A percentile compares a stretch with the other conserved stretches of the same genome.
Evolutionary conservation across 257 asterid species (phyloP).

Genomic region (Solanum verrucosum): DNA sequence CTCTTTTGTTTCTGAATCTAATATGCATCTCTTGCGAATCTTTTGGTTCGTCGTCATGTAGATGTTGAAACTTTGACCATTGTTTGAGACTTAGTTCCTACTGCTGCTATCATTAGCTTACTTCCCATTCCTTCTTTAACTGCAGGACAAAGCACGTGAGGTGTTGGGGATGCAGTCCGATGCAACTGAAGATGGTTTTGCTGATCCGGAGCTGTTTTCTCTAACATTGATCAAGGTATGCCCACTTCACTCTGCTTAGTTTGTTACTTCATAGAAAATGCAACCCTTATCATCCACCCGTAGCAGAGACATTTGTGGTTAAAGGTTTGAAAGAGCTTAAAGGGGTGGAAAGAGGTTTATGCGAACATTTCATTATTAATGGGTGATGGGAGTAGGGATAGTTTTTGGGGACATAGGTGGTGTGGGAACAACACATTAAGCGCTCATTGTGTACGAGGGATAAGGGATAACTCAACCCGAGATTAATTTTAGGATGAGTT

Average conservation of each 20-base stretch:
- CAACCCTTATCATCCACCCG: too few relatives aligned
- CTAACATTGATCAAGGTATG: conserved; percentile 69
- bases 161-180: conserved; percentile 63
- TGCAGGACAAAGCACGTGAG: conserved; percentile 76
- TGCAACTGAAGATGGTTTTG: conserved; percentile 62
- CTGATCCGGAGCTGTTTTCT: conserved; percentile 67
- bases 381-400: too few relatives aligned
- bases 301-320: too few relatives aligned
- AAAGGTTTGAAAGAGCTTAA: too few relatives aligned
- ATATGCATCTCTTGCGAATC: not conserved
- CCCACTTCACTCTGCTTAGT: not conserved
- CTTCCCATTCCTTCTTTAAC: not conserved
- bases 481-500: too few relatives aligned
- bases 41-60: not conserved
- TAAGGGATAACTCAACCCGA: too few relatives aligned
- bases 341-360: too few relatives aligned
- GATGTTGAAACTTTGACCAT: not conserved
- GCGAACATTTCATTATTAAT: too few relatives aligned
- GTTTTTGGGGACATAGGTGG: too few relatives aligned
- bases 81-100: too few relatives aligned
- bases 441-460: too few relatives aligned
- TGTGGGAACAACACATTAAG: too few relatives aligned
- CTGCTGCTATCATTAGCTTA: not conserved
- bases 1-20: not conserved
- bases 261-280: not conserved